Conservation (phyloP, 169 alveolate species). For the Plasmodium vivax region DNA sequence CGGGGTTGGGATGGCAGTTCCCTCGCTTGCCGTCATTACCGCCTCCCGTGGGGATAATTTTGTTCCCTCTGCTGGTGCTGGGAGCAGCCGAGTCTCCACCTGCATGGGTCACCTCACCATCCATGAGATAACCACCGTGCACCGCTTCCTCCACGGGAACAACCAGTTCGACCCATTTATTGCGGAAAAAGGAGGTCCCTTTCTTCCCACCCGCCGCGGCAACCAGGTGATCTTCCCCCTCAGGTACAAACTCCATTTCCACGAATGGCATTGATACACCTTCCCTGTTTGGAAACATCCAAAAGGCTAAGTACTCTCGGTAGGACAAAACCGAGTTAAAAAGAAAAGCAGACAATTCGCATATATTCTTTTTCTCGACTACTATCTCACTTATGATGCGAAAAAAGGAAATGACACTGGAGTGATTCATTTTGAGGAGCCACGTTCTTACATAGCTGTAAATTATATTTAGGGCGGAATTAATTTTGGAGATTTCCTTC, state of each 20-base stretch:
- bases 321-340: conserved; percentile 69
- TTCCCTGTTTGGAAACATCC: conserved; percentile 3
- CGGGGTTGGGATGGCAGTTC: not conserved
- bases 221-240: not conserved
- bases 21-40: not conserved
- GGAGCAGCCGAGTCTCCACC: not conserved
- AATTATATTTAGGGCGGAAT: conserved; percentile 56
- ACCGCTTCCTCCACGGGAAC: not conserved
- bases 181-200: not conserved
- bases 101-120: not conserved
- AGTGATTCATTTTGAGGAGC: conserved; percentile 32
- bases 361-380: conserved; percentile 19
- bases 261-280: conserved; percentile 21
- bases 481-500: conserved; percentile 32
- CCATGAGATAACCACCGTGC: not conserved
- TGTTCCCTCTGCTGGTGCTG: not conserved
- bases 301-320: conserved; percentile 51
- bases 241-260: conserved; percentile 18
- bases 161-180: not conserved
- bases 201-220: not conserved
- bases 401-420: conserved; percentile 25
- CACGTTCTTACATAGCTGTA: conserved; percentile 63
- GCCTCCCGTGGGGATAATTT: not conserved
- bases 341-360: conserved; percentile 35
- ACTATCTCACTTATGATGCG: conserved; percentile 17